Percentiles rank a stretch among this genome's conserved stretches.
Evolutionary conservation across 106 monocot species (phyloP).

Genomic region (Posidonia australis): DNA sequence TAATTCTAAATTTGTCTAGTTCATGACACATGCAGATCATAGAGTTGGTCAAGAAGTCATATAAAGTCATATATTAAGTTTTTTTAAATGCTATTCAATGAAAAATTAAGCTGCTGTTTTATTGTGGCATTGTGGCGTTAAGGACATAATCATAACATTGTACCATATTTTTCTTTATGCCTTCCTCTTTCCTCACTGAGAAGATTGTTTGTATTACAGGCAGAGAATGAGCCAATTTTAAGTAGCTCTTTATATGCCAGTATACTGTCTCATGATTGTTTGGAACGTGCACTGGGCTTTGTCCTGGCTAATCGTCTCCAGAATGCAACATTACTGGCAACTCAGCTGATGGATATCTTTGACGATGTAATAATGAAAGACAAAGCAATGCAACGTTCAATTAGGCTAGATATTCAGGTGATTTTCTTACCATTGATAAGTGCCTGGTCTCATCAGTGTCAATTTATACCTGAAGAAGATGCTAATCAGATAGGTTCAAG

Average conservation of each 20-base stretch:
- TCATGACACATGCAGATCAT: too few species aligned
- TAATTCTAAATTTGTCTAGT: background rate
- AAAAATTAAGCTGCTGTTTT: background rate
- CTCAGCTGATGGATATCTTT: constrained; percentile 87
- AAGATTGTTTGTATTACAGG: constrained; percentile 18
- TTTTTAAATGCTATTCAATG: too few species aligned
- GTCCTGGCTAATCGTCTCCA: constrained; percentile 90
- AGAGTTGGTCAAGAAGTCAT: too few species aligned
- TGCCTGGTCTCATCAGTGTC: too few species aligned
- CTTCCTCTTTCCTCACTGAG: background rate
- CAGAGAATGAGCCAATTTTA: constrained; percentile 86
- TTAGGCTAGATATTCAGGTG: constrained; percentile 95
- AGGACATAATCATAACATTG: background rate
- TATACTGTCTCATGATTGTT: constrained; percentile 72
- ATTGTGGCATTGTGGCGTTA: background rate
- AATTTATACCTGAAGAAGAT: too few species aligned
- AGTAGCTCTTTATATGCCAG: constrained; percentile 92
- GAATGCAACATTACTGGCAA: constrained; percentile 63
- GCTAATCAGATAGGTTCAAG: background rate
- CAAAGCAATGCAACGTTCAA: constrained; percentile 52
- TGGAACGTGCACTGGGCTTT: constrained; percentile 72
- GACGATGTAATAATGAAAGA: constrained; percentile 76
- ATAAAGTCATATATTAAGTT: background rate
- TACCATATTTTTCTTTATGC: background rate
- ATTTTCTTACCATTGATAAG: background rate